Percentiles rank a stretch among this genome's conserved stretches.
phyloP scores from a whole-genome alignment of 768 basidiomycete species.

The Mrakia gelida region DNA sequence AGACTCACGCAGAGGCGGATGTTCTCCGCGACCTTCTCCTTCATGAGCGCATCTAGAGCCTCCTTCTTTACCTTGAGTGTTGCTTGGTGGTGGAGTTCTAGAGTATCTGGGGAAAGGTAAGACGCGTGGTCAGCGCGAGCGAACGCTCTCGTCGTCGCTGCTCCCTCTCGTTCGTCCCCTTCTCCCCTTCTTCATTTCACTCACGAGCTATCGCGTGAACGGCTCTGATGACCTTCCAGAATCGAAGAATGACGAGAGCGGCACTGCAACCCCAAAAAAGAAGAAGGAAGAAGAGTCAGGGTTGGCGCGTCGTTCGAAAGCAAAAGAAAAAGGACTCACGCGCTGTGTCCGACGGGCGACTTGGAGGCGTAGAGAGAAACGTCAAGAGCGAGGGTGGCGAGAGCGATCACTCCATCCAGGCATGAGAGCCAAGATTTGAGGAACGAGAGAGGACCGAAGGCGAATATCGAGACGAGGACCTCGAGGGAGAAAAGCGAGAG shows the following conservation, averaged over 20 bases:
- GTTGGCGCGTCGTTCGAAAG: neutral
- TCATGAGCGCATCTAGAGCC: neutral
- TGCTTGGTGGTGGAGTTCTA: conserved; percentile 1
- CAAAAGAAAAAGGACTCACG: neutral
- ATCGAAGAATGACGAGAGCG: neutral
- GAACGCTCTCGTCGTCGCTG: too few species aligned
- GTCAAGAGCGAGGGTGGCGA: neutral
- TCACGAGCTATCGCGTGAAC: conserved; percentile 1
- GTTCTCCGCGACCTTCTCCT: conserved; percentile 11
- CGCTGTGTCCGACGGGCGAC: neutral
- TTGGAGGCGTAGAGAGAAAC: neutral
- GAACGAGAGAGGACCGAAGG: neutral
- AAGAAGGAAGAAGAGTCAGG: neutral
- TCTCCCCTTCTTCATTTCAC: too few species aligned
- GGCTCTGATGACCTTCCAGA: conserved; percentile 3
- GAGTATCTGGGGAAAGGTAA: neutral
- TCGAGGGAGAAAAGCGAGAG: neutral
- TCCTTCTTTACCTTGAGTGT: conserved; percentile 6
- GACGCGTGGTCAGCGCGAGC: too few species aligned
- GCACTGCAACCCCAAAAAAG: neutral
- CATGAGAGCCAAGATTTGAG: conserved; percentile 2
- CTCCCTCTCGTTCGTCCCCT: too few species aligned
- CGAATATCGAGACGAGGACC: conserved; percentile 8
- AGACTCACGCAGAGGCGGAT: neutral
- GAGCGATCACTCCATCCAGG: neutral